Conservation (phyloP, 495 filamentous ascomycete species). For the Lentithecium fluviatile region DNA sequence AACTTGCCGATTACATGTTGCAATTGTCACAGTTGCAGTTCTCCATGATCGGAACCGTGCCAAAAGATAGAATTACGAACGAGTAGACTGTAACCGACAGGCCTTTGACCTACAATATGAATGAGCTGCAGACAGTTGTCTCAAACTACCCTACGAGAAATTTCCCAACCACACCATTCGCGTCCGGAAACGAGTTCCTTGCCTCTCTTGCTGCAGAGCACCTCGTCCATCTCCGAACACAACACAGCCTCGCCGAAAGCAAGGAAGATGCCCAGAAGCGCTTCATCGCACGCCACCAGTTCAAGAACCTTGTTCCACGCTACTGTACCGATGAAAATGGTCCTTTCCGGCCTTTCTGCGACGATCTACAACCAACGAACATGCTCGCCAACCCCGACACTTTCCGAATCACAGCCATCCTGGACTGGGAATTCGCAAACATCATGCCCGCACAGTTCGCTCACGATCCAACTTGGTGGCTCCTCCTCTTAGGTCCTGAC, state of each 20-base stretch:
- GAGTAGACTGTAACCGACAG: slow-evolving; percentile 41
- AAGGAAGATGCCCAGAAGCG: slow-evolving; percentile 41
- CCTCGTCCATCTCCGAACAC: slow-evolving; percentile 43
- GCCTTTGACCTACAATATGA: slow-evolving; percentile 47
- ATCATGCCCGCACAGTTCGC: slow-evolving; percentile 47
- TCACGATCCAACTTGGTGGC: slow-evolving; percentile 49
- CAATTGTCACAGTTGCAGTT: slow-evolving; percentile 47
- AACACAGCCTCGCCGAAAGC: slow-evolving; percentile 46
- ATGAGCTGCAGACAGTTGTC: slow-evolving; percentile 44
- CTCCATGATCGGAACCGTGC: slow-evolving; percentile 44
- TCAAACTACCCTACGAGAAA: slow-evolving; percentile 41
- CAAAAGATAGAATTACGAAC: slow-evolving; percentile 37
- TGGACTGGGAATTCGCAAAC: slow-evolving; percentile 51
- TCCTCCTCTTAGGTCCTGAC: slow-evolving; percentile 44
- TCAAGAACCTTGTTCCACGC: slow-evolving; percentile 43
- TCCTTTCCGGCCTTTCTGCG: slow-evolving; percentile 47
- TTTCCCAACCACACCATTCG: slow-evolving; percentile 43
- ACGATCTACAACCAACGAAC: slow-evolving; percentile 47
- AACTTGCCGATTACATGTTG: slow-evolving; percentile 42
- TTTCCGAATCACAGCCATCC: slow-evolving; percentile 45
- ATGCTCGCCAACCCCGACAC: slow-evolving; percentile 47
- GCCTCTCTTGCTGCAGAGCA: slow-evolving; percentile 41
- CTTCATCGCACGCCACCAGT: slow-evolving; percentile 46
- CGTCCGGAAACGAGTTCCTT: slow-evolving; percentile 44
- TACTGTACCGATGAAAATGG: slow-evolving; percentile 43